Conservation (phyloP, 1,284 basidiomycete genomes). For the Leccinum holopus region DNA sequence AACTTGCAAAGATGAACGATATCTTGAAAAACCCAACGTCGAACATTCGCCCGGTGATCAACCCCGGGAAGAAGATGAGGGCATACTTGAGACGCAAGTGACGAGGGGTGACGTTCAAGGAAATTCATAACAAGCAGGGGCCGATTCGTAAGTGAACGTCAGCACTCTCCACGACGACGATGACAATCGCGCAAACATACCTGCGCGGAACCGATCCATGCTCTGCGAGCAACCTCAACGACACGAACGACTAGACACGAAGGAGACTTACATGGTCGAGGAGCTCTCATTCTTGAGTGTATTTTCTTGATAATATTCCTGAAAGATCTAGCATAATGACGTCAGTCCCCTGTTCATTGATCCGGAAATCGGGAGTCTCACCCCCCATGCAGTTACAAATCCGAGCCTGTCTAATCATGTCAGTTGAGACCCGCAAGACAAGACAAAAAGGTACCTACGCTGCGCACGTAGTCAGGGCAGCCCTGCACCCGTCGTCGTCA, state of each 20-base stretch:
- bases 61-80: slow-evolving; percentile 44
- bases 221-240: slow-evolving; percentile 19
- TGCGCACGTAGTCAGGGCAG: slow-evolving; percentile 20
- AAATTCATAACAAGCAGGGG: not conserved
- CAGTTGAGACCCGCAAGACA: slow-evolving; percentile 9
- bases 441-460: slow-evolving; percentile 9
- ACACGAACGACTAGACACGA: not conserved
- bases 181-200: slow-evolving; percentile 3
- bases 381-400: slow-evolving; percentile 32
- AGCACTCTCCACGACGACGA: not conserved
- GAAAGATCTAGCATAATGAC: slow-evolving; percentile 28
- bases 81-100: slow-evolving; percentile 25
- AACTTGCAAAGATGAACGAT: slow-evolving; percentile 37
- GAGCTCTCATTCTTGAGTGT: slow-evolving; percentile 25
- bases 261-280: slow-evolving; percentile 30
- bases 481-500: slow-evolving; percentile 17
- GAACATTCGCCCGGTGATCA: slow-evolving; percentile 29
- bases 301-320: slow-evolving; percentile 37
- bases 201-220: slow-evolving; percentile 42
- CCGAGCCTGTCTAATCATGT: slow-evolving; percentile 22
- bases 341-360: not conserved
- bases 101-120: not conserved
- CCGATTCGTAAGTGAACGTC: not conserved
- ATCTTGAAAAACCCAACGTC: slow-evolving; percentile 33
- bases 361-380: slow-evolving; percentile 8